Evolutionary conservation across 1,284 basidiomycete genomes (phyloP), one percentile per base, ranked within the genome.

Genomic region (Tremellales sp.): DNA sequence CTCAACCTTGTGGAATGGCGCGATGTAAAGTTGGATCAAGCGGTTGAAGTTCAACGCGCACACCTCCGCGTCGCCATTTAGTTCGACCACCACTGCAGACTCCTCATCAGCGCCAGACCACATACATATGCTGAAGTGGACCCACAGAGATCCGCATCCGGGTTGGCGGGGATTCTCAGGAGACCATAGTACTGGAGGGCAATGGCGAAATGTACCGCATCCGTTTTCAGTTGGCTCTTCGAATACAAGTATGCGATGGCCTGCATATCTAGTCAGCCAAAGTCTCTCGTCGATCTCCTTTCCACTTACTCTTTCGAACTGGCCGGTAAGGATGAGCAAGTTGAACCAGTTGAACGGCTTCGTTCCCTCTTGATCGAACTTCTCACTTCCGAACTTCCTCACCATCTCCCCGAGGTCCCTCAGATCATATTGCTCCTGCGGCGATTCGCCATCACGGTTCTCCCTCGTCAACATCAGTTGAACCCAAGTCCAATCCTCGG

Each of bases 401-500:
- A 98, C 76, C 43, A 91, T 83, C 45, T 86, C 82, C 0, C 83
- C 83, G 2, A 98, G 76, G 28, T 86, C 85, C 26, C 83, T 79
- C 24, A 97, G 77, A 14, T 89, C 88, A 47, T 86, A 79, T 43
- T 68, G 67, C 45, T 78, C 77, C 38, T 66, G 61, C 12, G 68
- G 66, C 5, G 66, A 81, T 50, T 84, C 82, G 29, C 85, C 83
- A 57, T 86, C 86, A 55, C 85, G 85, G 41, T 63, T 63, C 57
- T 81, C 79, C 36, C 76, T 63, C 12, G 78, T 73, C 26, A 97
- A 85, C 14, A 83, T 80, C 16, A 98, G 79, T 75, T 99, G 94
- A 76, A 95, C 83, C 94, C 94, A 99, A 29, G 97, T 78, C 94
- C 95, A 99, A 71, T 97, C 94, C 67, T 97, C 94, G 4, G 90